Base-by-base conservation (phyloP, 257 asterid genomes). In the Parsonsia alboflavescens region DNA sequence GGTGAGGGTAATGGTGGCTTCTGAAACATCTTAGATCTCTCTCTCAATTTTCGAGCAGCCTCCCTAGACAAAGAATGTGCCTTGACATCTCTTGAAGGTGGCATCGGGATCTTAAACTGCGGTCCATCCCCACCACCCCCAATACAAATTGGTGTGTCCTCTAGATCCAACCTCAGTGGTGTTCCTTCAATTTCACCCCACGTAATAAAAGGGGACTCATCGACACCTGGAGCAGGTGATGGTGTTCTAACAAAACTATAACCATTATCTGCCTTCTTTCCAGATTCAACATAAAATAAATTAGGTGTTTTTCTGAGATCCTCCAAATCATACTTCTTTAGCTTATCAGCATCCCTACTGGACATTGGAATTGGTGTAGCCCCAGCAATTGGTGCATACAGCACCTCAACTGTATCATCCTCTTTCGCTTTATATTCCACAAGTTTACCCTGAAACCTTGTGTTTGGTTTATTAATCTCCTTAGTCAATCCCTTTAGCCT, bases 131-230 rank as follows among this genome's bases (percentile, higher is more conserved):
- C 97, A 68, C 86, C 85, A 36, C 98, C 97, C 9, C 99, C 98
- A 28, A 94, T 94, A 79, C 90, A 98, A 59, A 92, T 78, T 0
- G 99, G 99, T 0, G 97, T 92, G 56, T 92, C 99, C 86, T 94
- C 99, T 17, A 88, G 68, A 78, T 94, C 99, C 89, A 94, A 81
- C 82, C 99, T 86, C 78, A 94, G 42, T 0, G 99, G 99, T 0
- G 97, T 94, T 57, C 98, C 99, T 76, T 94, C 99, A 73, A 94
- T 94, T 75, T 94, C 99, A 63, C 99, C 98, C 99, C 99, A 94
- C 0, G 99, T 94, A 62, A 92, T 88, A 71, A 94, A 87, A 0
- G 98, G 99, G 0, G 99, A 94, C 77, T 84, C 98, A 46, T 94
- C 97, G 46, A 76, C 84, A 79, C 98, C 98, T 0, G 99, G 98